phyloP scores from a whole-genome alignment of 2,329 filamentous ascomycete species.

The Tolypocladium album region DNA sequence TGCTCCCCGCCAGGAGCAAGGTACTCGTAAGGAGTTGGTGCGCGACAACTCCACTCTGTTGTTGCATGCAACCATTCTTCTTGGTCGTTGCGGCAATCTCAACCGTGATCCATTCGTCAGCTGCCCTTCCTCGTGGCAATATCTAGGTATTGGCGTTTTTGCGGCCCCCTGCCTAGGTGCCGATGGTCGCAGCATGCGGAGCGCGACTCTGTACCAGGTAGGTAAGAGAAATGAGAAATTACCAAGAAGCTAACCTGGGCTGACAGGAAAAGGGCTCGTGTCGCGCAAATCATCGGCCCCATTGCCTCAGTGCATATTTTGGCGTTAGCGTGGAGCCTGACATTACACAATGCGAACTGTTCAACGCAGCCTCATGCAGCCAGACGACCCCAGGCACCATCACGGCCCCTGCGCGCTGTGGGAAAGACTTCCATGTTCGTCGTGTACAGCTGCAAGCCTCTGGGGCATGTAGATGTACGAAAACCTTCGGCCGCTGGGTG shows the following conservation, averaged over 20 bases:
- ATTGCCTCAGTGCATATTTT: neutral
- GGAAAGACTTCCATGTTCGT: neutral
- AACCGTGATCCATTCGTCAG: neutral
- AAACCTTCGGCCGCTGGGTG: neutral
- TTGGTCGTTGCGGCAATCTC: neutral
- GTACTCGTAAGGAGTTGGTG: neutral
- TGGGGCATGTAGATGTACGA: neutral
- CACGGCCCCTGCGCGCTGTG: neutral
- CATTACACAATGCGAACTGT: neutral
- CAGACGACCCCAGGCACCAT: neutral
- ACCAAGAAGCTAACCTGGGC: neutral
- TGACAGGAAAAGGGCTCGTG: neutral
- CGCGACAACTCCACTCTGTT: neutral
- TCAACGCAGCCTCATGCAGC: neutral
- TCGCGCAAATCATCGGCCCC: neutral
- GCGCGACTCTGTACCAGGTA: neutral
- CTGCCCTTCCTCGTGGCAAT: neutral
- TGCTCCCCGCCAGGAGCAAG: neutral
- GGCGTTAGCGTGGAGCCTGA: neutral
- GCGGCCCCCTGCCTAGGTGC: neutral
- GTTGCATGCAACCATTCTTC: neutral
- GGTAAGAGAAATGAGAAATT: neutral
- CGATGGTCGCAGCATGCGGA: neutral
- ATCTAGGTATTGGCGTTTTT: neutral
- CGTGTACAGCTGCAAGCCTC: neutral